phyloP scores from a whole-genome alignment of 1,139 yeast genomes.

The Saccharomyces hybrid region DNA sequence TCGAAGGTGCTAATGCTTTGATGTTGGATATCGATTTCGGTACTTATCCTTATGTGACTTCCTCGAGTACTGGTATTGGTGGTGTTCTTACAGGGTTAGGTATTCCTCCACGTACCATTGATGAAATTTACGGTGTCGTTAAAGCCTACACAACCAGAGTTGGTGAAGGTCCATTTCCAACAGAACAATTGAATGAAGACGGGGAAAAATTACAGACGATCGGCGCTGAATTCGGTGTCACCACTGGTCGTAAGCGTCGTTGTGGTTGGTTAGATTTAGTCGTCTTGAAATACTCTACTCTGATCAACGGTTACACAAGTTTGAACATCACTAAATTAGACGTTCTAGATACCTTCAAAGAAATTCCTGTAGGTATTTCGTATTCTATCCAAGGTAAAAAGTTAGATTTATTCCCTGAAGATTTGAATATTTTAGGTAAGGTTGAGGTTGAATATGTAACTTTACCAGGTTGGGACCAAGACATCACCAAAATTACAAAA shows the following conservation, averaged over 20 bases:
- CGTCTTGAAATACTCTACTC: constrained; percentile 81
- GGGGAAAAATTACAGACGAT: constrained; percentile 86
- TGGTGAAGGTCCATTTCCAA: constrained; percentile 99
- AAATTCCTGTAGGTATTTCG: constrained; percentile 78
- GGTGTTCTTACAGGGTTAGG: constrained; percentile 98
- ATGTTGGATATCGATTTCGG: constrained; percentile 98
- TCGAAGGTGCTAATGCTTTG: constrained; percentile 98
- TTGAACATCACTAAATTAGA: constrained; percentile 93
- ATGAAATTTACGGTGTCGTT: constrained; percentile 86
- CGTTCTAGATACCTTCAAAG: constrained; percentile 82
- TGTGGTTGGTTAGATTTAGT: constrained; percentile 99
- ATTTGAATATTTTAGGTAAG: constrained; percentile 67
- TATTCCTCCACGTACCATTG: constrained; percentile 76
- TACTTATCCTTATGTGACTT: constrained; percentile 95
- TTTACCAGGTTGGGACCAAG: constrained; percentile 89
- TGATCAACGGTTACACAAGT: constrained; percentile 90
- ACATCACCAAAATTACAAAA: constrained; percentile 62
- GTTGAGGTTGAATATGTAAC: constrained; percentile 88
- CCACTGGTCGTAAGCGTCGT: constrained; percentile 98
- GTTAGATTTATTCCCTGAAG: constrained; percentile 85
- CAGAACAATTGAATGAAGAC: constrained; percentile 82
- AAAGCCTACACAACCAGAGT: constrained; percentile 98
- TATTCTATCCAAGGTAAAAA: constrained; percentile 72
- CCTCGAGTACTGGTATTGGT: constrained; percentile 93
- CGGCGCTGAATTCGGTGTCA: constrained; percentile 96